Conservation (phyloP, 495 filamentous ascomycete genomes). For the Penicillium steckii region DNA sequence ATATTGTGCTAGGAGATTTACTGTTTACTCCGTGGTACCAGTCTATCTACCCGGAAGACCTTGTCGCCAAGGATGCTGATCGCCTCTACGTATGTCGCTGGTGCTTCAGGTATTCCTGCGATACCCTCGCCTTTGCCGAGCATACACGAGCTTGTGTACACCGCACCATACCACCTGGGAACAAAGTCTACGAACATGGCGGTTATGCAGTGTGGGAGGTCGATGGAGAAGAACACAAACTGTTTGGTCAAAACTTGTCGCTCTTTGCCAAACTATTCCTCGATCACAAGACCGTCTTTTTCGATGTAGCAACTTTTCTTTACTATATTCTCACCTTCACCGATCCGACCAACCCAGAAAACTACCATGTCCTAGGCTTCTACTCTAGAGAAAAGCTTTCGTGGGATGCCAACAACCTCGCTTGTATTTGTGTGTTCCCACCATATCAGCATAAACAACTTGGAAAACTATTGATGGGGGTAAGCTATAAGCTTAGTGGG, state of each 20-base stretch:
- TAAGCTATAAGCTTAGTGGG: constrained; percentile 88
- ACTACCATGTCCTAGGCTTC: constrained; percentile 75
- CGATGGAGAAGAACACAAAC: constrained; percentile 84
- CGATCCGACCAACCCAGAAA: constrained; percentile 33
- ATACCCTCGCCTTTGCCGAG: constrained; percentile 57
- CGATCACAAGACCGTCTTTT: constrained; percentile 97
- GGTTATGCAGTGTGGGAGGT: constrained; percentile 80
- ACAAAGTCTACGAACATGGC: constrained; percentile 56
- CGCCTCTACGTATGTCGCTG: constrained; percentile 83
- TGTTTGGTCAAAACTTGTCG: constrained; percentile 92
- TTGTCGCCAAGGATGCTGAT: constrained; percentile 61
- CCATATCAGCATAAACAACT: constrained; percentile 91
- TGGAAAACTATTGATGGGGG: constrained; percentile 86
- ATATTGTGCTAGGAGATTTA: constrained; percentile 71
- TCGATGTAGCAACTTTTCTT: constrained; percentile 90
- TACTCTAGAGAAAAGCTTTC: constrained; percentile 98
- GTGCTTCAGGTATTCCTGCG: constrained; percentile 90
- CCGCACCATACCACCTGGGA: constrained; percentile 41
- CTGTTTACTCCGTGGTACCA: constrained; percentile 78
- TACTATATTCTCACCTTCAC: constrained; percentile 80
- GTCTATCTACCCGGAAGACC: constrained; percentile 74
- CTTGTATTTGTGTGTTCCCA: constrained; percentile 94
- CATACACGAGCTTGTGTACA: constrained; percentile 46
- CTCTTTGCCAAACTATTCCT: constrained; percentile 98
- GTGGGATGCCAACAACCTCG: constrained; percentile 98